Percentiles rank a stretch among this genome's conserved stretches.
Evolutionary conservation across 225 moss, liverwort and hornwort species (phyloP).

Genomic region (Bryum argenteum): DNA sequence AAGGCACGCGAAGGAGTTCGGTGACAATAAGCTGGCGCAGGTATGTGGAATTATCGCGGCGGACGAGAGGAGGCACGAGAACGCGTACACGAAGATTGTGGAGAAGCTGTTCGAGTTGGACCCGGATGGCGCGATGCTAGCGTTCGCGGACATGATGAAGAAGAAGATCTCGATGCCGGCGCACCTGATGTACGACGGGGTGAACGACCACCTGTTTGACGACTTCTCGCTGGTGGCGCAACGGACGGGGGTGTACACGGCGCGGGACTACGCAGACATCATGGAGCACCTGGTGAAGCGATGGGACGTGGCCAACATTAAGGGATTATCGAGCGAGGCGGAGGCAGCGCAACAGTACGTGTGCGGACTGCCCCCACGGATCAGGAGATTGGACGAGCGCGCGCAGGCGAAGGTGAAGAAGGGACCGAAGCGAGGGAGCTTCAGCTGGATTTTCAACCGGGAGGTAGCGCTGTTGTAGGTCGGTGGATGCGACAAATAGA

Average conservation of each 20-base stretch:
- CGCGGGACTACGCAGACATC: conserved; percentile 82
- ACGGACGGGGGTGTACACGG: conserved; percentile 78
- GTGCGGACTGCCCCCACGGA: conserved; percentile 71
- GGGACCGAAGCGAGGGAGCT: conserved; percentile 57
- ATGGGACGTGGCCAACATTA: conserved; percentile 69
- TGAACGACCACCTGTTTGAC: conserved; percentile 61
- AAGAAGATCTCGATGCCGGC: conserved; percentile 94
- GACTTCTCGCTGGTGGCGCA: conserved; percentile 83
- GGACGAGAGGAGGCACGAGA: conserved; percentile 75
- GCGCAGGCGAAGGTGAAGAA: conserved; percentile 72
- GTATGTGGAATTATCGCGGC: conserved; percentile 71
- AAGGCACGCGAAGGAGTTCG: conserved; percentile 74
- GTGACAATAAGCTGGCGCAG: conserved; percentile 64
- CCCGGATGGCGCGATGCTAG: conserved; percentile 71
- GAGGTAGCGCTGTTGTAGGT: conserved; percentile 66
- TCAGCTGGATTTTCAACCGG: conserved; percentile 87
- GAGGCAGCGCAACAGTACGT: conserved; percentile 76
- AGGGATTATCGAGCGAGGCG: conserved; percentile 68
- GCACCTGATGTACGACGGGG: conserved; percentile 82
- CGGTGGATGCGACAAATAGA: not conserved
- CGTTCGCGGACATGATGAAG: conserved; percentile 77
- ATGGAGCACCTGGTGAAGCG: conserved; percentile 78
- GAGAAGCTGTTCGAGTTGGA: conserved; percentile 80
- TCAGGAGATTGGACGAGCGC: conserved; percentile 74
- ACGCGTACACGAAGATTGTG: conserved; percentile 73